Evolutionary conservation across 2,329 filamentous ascomycete species (phyloP).

Genomic region (Metarhizium guizhouense): DNA sequence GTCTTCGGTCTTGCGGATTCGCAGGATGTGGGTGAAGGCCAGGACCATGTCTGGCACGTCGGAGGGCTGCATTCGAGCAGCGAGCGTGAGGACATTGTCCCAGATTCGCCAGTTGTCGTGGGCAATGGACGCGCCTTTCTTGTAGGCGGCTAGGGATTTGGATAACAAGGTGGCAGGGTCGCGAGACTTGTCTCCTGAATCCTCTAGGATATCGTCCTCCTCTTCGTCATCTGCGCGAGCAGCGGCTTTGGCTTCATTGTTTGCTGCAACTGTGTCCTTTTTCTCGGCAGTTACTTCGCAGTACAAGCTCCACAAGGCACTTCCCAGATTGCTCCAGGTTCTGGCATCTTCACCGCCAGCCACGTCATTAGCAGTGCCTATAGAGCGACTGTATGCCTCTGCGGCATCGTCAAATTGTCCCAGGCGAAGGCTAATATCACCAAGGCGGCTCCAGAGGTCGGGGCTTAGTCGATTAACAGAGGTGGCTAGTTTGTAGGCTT

Average conservation of each 20-base stretch:
- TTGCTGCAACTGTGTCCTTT: constrained; percentile 17
- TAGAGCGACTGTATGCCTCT: constrained; percentile 73
- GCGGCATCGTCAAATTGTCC: constrained; percentile 70
- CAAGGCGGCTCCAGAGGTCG: constrained; percentile 80
- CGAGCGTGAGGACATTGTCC: constrained; percentile 90
- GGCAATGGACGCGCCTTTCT: constrained; percentile 75
- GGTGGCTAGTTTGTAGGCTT: constrained; percentile 71
- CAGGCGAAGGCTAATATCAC: constrained; percentile 77
- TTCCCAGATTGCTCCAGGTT: constrained; percentile 91
- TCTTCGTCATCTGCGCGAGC: constrained; percentile 14
- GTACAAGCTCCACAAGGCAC: constrained; percentile 65
- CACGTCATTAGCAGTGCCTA: constrained; percentile 49
- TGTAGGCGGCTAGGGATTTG: constrained; percentile 77
- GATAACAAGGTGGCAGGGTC: constrained; percentile 55
- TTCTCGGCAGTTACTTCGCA: constrained; percentile 38
- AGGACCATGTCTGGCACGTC: constrained; percentile 67
- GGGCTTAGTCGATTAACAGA: constrained; percentile 73
- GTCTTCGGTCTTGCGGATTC: constrained; percentile 68
- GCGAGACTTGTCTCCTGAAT: constrained; percentile 15
- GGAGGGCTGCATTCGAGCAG: constrained; percentile 66
- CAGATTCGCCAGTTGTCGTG: constrained; percentile 87
- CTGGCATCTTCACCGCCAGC: constrained; percentile 83
- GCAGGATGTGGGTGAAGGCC: constrained; percentile 66
- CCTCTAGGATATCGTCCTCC: constrained; percentile 15
- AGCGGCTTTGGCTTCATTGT: constrained; percentile 10